These are phyloP conservation scores for Pichia occidentalis DNA, from an alignment of 805 yeast genomes.

Conservation along the genomic window DNA sequence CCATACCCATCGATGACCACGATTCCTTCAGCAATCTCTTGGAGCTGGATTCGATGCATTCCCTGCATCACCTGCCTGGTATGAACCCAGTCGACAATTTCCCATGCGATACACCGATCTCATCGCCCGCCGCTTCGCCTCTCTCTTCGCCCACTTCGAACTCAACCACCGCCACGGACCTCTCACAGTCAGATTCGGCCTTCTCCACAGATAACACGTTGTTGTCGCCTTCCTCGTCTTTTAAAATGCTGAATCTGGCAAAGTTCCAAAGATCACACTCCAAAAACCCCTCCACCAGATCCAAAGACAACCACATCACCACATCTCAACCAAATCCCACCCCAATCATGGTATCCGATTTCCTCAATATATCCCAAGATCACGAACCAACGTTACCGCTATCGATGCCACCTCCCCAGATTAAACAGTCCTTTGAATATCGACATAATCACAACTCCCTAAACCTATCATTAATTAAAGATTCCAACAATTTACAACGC, in stretches of 20 bases:
- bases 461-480: conserved; percentile 25
- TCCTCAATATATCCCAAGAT: conserved; percentile 8
- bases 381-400: conserved; percentile 4
- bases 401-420: background rate
- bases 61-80: background rate
- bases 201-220: conserved; percentile 14
- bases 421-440: conserved; percentile 20
- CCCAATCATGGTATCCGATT: conserved; percentile 3
- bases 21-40: background rate
- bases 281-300: background rate
- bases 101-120: no score
- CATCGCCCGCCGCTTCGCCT: no score
- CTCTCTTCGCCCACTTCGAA: no score
- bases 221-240: conserved; percentile 13
- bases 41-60: background rate
- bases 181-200: background rate
- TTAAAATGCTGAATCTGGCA: conserved; percentile 10
- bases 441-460: conserved; percentile 24
- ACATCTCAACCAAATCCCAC: background rate
- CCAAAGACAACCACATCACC: no score
- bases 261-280: background rate
- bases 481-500: conserved; percentile 8
- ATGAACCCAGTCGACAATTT: no score
- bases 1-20: conserved; percentile 1
- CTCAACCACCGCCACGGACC: background rate